Evolutionary conservation across 495 filamentous ascomycete species (phyloP).

Genomic region (Tuber melanosporum): DNA sequence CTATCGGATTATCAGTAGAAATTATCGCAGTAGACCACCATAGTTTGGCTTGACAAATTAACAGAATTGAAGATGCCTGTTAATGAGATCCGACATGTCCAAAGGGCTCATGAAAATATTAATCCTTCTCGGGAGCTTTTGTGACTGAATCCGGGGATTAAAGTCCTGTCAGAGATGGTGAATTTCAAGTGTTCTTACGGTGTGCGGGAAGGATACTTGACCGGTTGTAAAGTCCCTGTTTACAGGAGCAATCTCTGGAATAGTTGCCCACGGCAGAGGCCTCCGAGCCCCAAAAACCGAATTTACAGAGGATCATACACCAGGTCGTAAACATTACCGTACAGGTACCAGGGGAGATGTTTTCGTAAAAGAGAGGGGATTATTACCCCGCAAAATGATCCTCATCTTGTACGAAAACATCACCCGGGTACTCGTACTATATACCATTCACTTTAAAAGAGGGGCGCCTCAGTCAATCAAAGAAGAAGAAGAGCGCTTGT

Average conservation of each 20-base stretch:
- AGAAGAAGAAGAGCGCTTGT: too few species aligned
- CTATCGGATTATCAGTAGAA: background rate
- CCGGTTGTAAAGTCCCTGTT: background rate
- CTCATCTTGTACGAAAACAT: too few species aligned
- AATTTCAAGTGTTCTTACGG: background rate
- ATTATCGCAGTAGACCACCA: background rate
- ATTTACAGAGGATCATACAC: background rate
- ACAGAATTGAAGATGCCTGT: background rate
- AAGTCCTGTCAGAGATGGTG: background rate
- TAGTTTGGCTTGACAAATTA: background rate
- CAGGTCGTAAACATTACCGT: background rate
- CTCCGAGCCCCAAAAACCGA: background rate
- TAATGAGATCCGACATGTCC: background rate
- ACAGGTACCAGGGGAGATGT: too few species aligned
- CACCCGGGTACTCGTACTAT: too few species aligned
- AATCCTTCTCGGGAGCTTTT: background rate
- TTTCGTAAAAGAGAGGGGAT: too few species aligned
- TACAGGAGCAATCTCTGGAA: background rate
- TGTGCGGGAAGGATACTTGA: background rate
- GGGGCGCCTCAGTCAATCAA: background rate
- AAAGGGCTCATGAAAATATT: background rate
- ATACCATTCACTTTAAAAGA: background rate
- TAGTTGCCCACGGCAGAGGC: background rate
- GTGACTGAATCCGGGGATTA: background rate
- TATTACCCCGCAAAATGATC: too few species aligned